phyloP scores from a whole-genome alignment of 1,139 yeast genomes.

The Yamadazyma membranifaciens region DNA sequence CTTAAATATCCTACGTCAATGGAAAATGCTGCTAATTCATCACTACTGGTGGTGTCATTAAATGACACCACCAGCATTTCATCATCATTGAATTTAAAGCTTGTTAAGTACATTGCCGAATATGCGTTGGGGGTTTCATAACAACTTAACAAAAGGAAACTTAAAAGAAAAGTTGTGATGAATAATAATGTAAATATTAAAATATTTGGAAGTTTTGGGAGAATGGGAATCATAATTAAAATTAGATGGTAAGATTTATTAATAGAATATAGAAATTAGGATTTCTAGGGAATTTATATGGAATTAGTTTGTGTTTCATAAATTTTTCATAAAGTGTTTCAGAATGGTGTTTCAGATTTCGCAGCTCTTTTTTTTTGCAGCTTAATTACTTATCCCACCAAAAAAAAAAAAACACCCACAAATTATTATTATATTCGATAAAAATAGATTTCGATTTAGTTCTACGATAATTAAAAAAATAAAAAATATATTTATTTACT shows the following conservation, averaged over 20 bases:
- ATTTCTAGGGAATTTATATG: background rate
- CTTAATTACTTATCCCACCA: no score
- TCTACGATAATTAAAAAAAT: no score
- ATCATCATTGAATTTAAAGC: slow-evolving; percentile 43
- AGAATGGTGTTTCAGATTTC: slow-evolving; percentile 3
- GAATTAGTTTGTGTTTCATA: background rate
- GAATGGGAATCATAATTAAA: slow-evolving; percentile 6
- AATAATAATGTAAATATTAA: slow-evolving; percentile 26
- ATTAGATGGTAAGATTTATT: background rate
- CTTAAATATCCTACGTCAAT: slow-evolving; percentile 53
- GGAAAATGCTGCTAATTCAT: slow-evolving; percentile 26
- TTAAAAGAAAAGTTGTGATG: slow-evolving; percentile 40
- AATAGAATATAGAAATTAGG: background rate
- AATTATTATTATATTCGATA: no score
- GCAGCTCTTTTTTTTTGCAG: background rate
- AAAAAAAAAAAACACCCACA: no score
- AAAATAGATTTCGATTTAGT: no score
- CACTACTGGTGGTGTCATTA: slow-evolving; percentile 10
- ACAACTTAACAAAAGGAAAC: slow-evolving; percentile 56
- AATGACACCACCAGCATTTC: slow-evolving; percentile 31
- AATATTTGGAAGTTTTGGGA: slow-evolving; percentile 13
- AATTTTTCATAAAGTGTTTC: slow-evolving; percentile 2
- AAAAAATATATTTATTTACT: no score
- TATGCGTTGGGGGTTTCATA: slow-evolving; percentile 37
- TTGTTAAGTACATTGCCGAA: slow-evolving; percentile 45